Conservation (phyloP, 441 rosid species). For the Adansonia grandidieri region DNA sequence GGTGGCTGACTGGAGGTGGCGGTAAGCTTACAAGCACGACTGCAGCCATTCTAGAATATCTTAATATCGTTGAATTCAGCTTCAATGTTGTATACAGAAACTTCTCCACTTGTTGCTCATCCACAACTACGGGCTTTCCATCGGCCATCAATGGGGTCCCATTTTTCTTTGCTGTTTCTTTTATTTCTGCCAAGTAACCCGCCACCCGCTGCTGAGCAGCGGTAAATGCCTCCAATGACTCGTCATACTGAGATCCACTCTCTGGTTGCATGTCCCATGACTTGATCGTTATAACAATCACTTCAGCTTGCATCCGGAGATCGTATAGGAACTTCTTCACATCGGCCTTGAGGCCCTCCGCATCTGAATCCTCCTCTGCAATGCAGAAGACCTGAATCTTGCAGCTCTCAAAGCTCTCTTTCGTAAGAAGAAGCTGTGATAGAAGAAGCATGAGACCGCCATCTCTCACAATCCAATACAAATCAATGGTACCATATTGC, state of each 20-base stretch:
- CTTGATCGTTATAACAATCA: conserved; percentile 86
- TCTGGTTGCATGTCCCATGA: conserved; percentile 84
- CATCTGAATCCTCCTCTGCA: conserved; percentile 97
- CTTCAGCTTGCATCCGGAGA: conserved; percentile 99
- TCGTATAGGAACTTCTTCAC: conserved; percentile 96
- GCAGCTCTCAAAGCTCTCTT: conserved; percentile 97
- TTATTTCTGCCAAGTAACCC: conserved; percentile 70
- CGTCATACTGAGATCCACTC: conserved; percentile 65
- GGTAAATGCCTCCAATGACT: conserved; percentile 79
- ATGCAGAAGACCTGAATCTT: conserved; percentile 98
- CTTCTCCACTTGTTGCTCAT: conserved; percentile 91
- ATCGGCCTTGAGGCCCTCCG: conserved; percentile 89
- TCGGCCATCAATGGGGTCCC: conserved; percentile 64
- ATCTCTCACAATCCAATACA: conserved; percentile 97
- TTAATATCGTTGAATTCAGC: conserved; percentile 85
- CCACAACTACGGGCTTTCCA: conserved; percentile 74
- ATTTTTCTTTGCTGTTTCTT: conserved; percentile 44
- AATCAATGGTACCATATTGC: conserved; percentile 94
- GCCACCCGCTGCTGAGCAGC: conserved; percentile 79
- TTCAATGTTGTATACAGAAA: conserved; percentile 90
- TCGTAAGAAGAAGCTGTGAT: conserved; percentile 96
- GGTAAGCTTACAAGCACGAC: conserved; percentile 97
- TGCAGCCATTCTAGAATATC: conserved; percentile 94
- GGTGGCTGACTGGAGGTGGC: conserved; percentile 84
- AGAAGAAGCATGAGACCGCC: conserved; percentile 99